Base-by-base conservation (phyloP, 352 stramenopile genomes). In the Phytophthora crassamura region DNA sequence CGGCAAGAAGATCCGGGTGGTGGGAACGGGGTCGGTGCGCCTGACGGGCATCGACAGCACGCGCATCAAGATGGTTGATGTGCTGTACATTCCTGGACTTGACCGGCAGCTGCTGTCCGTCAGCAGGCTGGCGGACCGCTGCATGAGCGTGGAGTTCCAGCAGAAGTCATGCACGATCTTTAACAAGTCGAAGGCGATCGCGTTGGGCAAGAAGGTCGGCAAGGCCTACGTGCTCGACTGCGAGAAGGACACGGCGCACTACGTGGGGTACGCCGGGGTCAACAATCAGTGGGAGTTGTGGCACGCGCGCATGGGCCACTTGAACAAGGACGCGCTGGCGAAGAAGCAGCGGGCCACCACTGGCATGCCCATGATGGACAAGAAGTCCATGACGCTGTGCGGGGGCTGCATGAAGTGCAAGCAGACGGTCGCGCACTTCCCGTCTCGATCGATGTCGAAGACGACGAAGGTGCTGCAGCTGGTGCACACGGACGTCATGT, bases 81-180 rank as follows among this genome's bases (percentile, higher is more conserved):
- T 72, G 4, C 32, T 64, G 0, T 18, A 63, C 48, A 62, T 72
- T n/a, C 60, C 57, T 2, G 54, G 50, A 0, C 43, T 72, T 1
- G 51, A 72, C 20, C 25, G 57, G 18, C 63, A 38, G 3, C 32
- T 73, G 3, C 40, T 77, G 2, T 73, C 58, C 2, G 57, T 73
- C 4, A 11, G 45, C 0, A 77, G 63, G 34, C 35, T 77, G 11
- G 35, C 64, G 0, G 41, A 59, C 4, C 32, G 43, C 12, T 48
- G 40, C 3, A 36, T 66, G n/a, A 59, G 18, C 7, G 49, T 62
- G 4, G 53, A 77, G 32, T 66, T 71, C 18, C 35, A 51, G 18
- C 18, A 6, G 2, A 43, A 49, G 4, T 50, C 34, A 0, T 64
- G 63, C 3, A 34, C 12, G 0, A 64, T 75, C 14, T 60, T 43